Evolutionary conservation across 441 rosid species (phyloP).

Genomic region (Euphorbia schlechtendalii): DNA sequence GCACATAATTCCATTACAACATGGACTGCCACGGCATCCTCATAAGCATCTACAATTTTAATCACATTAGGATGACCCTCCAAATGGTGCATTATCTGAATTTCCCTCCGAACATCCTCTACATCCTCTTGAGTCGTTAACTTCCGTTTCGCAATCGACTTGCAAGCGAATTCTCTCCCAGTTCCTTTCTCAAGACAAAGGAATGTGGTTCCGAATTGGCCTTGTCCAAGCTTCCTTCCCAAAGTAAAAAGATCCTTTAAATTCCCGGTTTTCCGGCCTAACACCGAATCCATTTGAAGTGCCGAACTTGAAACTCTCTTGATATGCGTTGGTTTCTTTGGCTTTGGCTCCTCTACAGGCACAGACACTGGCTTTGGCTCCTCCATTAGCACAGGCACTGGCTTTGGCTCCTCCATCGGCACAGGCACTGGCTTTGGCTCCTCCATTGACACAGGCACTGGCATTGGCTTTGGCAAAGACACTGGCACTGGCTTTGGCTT

Average conservation of each 20-base stretch:
- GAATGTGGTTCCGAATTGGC: constrained; percentile 93
- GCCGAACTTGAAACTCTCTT: constrained; percentile 62
- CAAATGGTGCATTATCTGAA: constrained; percentile 95
- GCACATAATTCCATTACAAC: too few species aligned
- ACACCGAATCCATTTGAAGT: constrained; percentile 60
- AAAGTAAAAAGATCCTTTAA: constrained; percentile 71
- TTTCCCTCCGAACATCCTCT: constrained; percentile 93
- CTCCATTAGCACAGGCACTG: too few species aligned
- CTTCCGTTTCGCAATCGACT: constrained; percentile 82
- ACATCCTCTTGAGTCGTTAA: constrained; percentile 62
- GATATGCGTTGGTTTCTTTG: constrained; percentile 46
- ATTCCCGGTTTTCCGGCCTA: constrained; percentile 78
- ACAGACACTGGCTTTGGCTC: too few species aligned
- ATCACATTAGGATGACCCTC: constrained; percentile 89
- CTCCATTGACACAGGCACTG: too few species aligned
- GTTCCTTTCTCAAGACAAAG: constrained; percentile 63
- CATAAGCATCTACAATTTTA: constrained; percentile 71
- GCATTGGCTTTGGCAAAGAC: too few species aligned
- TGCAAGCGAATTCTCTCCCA: constrained; percentile 68
- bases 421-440: too few species aligned
- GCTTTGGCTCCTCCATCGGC: too few species aligned
- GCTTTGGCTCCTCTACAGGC: constrained; percentile 27
- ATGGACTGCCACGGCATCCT: too few species aligned
- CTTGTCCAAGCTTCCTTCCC: constrained; percentile 92
- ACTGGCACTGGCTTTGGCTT: too few species aligned